Base-by-base conservation (phyloP, 2,329 filamentous ascomycete species). In the Aureobasidium pullulans region DNA sequence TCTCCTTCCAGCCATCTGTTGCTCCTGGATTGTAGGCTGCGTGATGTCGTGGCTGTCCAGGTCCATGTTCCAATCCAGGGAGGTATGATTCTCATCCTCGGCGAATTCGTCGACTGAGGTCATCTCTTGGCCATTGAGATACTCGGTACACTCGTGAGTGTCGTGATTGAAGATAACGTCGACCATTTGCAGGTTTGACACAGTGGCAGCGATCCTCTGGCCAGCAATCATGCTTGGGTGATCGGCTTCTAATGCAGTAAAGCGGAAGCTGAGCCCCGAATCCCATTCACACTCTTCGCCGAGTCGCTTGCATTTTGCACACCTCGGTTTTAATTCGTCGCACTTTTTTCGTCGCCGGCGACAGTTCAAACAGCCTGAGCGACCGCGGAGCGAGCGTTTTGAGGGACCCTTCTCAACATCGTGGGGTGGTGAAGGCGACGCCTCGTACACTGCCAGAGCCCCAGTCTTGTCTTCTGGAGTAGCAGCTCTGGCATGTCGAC, bases 301-400 rank as follows among this genome's bases (percentile, higher is more conserved):
- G 11, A 68, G 65, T 13, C 64, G 63, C 42, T 66, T 61, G 39
- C 69, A 71, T 23, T 66, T 67, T 49, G 67, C 65, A 49, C 69
- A 71, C 23, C 61, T 67, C 7, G 69, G 69, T 57, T 70, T 70
- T 8, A 57, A 59, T 46, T 71, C 69, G 44, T 70, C 68, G 49
- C 68, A 70, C 61, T 71, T 70, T 56, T 68, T 64, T 34, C 69
- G 65, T 53, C 70, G 68, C 23, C 67, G 62, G 23, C 69, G 66
- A 60, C 69, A 71, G 46, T 70, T 71, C 62, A 71, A 49, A 62
- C 69, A 71, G 19, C 69, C 69, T 16, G 68, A 71, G 43, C 69
- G 63, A 13, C 68, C 70, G 15, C 69, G 63, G 60, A 50, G 57
- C 29, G 46, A 52, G 28, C 57, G 44, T 19, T 34, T 50, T 6